These are phyloP conservation scores for Phascolomyces articulosus DNA, from an alignment of 371 early-diverging fungal species.

Conservation along the genomic window DNA sequence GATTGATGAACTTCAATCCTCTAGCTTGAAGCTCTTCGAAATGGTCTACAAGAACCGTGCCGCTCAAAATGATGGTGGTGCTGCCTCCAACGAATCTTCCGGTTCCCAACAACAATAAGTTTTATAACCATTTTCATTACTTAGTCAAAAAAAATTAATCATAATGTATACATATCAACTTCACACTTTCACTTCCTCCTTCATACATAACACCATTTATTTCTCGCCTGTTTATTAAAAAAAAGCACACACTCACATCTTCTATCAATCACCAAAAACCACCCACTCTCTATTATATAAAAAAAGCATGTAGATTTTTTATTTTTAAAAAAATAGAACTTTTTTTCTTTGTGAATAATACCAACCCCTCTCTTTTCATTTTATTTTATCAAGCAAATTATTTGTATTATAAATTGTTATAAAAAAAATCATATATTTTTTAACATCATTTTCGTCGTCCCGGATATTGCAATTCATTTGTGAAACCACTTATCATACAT, in stretches of 20 bases:
- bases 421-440: neutral
- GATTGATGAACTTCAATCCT: constrained; percentile 83
- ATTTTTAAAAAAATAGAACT: neutral
- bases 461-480: no score
- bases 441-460: no score
- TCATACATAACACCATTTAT: constrained; percentile 4
- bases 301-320: constrained; percentile 7
- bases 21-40: constrained; percentile 93
- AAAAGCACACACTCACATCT: neutral
- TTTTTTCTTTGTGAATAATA: constrained; percentile 2
- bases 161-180: neutral
- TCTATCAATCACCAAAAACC: neutral
- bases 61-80: constrained; percentile 5
- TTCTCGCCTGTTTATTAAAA: neutral
- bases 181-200: neutral
- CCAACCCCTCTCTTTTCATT: constrained; percentile 1
- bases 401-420: neutral
- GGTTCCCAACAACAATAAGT: constrained; percentile 12
- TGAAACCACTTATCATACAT: no score
- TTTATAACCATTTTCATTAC: no score
- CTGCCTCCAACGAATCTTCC: neutral
- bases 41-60: constrained; percentile 91
- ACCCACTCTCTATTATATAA: neutral
- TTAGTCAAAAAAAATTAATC: neutral
- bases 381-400: neutral